Base-by-base conservation (phyloP, 345 rosid genomes). In the Citrus mangshanensis region DNA sequence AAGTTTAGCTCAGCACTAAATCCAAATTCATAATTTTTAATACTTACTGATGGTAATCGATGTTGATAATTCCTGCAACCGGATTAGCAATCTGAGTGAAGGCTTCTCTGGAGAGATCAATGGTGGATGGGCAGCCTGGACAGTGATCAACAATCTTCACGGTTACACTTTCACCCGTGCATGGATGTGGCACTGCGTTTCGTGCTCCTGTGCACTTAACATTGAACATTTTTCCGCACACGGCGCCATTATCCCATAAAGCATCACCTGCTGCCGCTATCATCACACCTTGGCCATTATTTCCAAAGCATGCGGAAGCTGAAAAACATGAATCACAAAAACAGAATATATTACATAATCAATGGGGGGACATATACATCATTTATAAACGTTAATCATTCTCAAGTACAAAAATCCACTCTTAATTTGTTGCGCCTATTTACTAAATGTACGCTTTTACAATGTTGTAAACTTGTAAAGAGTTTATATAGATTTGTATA, bases 21-120 rank as follows among this genome's bases (percentile, higher is more conserved):
- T 42, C 3, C 14, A 40, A 40, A 40, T 40, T 40, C 46, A 40
- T 40, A 40, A 40, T 9, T 9, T 2, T 10, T 3, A 3, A 10
- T 42, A 24, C 78, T 78, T 82, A 80, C 85, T 55, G 77, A n/a
- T 64, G 18, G 54, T 83, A 86, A n/a, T 74, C 85, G 7, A 83
- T 80, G 61, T 60, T 42, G 49, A 83, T 76, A 49, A 38, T 79
- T 4, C 85, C 83, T 5, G 85, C 86, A 0, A 51, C 51, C 2
- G 75, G 25, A 14, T 83, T 28, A 25, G 84, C 86, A 5, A 83
- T 86, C 32, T 22, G 69, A 61, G 78, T 3, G 78, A 83, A 83
- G 75, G 88, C 88, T 49, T 81, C 76, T 14, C 5, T 4, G 0
- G 88, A 83, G 56, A 86, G 83, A 34, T 79, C 84, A 32, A 83